Conservation (phyloP, 225 moss, liverwort and hornwort genomes). For the Takakia lepidozioides region DNA sequence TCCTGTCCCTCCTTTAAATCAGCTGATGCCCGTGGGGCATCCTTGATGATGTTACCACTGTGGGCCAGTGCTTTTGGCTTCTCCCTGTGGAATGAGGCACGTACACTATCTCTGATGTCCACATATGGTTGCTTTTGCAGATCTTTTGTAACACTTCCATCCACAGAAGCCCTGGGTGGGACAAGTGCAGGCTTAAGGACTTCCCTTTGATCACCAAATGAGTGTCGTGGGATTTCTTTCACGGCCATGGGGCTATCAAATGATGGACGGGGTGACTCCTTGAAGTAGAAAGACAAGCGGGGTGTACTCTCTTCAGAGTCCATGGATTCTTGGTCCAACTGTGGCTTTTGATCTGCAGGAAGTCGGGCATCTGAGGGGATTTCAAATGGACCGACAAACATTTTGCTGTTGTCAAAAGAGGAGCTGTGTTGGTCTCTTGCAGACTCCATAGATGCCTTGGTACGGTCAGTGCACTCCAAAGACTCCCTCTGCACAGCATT, state of each 20-base stretch:
- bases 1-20: not conserved
- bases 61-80: constrained; percentile 6
- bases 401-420: too few relatives aligned
- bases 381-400: too few relatives aligned
- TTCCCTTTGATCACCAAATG: constrained; percentile 8
- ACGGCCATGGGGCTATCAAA: not conserved
- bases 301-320: not conserved
- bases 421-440: too few relatives aligned
- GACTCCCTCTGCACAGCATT: too few relatives aligned
- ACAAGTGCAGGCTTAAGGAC: not conserved
- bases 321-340: too few relatives aligned
- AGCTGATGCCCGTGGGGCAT: constrained; percentile 13
- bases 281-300: constrained; percentile 3
- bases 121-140: constrained; percentile 1
- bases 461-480: too few relatives aligned
- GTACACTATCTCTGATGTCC: constrained; percentile 32
- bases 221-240: constrained; percentile 3
- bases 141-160: constrained; percentile 5
- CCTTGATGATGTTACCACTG: constrained; percentile 8
- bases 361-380: too few relatives aligned
- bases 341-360: too few relatives aligned
- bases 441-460: too few relatives aligned
- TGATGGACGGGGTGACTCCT: not conserved
- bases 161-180: constrained; percentile 7
- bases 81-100: constrained; percentile 36